phyloP scores from a whole-genome alignment of 352 stramenopile genomes.

The Phytophthora sp. region DNA sequence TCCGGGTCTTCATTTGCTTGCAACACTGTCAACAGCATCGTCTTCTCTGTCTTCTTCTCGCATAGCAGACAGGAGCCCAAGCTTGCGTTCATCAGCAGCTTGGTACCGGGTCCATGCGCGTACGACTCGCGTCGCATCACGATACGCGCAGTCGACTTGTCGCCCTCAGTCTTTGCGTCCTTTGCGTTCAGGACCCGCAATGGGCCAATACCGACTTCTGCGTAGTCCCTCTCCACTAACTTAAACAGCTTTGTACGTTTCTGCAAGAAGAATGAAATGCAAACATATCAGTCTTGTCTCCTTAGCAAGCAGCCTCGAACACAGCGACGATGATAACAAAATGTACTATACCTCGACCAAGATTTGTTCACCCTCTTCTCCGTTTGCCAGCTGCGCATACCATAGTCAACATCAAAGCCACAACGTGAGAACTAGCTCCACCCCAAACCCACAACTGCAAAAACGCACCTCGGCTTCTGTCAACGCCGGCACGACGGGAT shows the following conservation, averaged over 20 bases:
- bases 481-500: constrained; percentile 58
- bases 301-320: not conserved
- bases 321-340: not conserved
- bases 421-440: constrained; percentile 15
- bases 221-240: constrained; percentile 74
- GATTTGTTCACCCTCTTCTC: constrained; percentile 75
- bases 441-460: no score
- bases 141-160: constrained; percentile 58
- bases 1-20: constrained; percentile 48
- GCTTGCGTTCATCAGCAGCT: constrained; percentile 76
- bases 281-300: not conserved
- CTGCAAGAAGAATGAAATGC: constrained; percentile 26
- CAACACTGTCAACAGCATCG: constrained; percentile 70
- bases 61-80: constrained; percentile 67
- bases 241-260: constrained; percentile 86
- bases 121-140: constrained; percentile 87
- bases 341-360: constrained; percentile 77
- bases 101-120: constrained; percentile 68
- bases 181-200: constrained; percentile 66
- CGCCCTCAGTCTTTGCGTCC: constrained; percentile 43
- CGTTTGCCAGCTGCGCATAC: constrained; percentile 58
- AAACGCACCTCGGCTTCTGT: constrained; percentile 65
- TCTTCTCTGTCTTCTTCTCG: constrained; percentile 81
- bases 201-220: constrained; percentile 78
- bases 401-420: constrained; percentile 3